Evolutionary conservation across 2,329 filamentous ascomycete genomes (phyloP).

Genomic region (Curvularia spicifera): DNA sequence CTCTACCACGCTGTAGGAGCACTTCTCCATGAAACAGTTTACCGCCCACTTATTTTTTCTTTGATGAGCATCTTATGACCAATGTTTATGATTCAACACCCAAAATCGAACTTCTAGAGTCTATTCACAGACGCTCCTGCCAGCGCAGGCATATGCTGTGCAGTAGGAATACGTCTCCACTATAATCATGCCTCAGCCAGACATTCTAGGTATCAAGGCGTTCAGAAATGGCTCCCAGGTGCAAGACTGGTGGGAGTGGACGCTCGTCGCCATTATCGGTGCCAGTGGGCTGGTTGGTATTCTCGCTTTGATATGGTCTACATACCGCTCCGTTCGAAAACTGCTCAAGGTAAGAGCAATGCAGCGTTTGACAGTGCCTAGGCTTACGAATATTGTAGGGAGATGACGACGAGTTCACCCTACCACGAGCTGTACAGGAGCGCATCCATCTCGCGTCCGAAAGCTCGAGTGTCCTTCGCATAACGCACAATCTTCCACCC

Average conservation of each 20-base stretch:
- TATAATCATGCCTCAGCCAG: conserved; percentile 16
- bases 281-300: conserved; percentile 38
- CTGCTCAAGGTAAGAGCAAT: conserved; percentile 30
- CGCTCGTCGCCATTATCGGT: conserved; percentile 41
- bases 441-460: conserved; percentile 36
- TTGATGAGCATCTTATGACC: conserved; percentile 5
- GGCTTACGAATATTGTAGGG: conserved; percentile 25
- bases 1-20: conserved; percentile 10
- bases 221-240: conserved; percentile 34
- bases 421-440: conserved; percentile 42
- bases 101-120: not conserved
- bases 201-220: conserved; percentile 41
- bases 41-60: not conserved
- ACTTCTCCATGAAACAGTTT: conserved; percentile 30
- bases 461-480: conserved; percentile 28
- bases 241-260: conserved; percentile 45
- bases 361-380: not conserved
- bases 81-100: not conserved
- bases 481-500: conserved; percentile 25
- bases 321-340: conserved; percentile 27
- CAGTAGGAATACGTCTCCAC: not conserved
- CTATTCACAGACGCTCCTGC: not conserved
- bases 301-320: conserved; percentile 37
- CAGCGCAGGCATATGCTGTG: not conserved
- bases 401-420: conserved; percentile 18